Evolutionary conservation across 768 basidiomycete species (phyloP).

Genomic region (Fomitopsis serialis): DNA sequence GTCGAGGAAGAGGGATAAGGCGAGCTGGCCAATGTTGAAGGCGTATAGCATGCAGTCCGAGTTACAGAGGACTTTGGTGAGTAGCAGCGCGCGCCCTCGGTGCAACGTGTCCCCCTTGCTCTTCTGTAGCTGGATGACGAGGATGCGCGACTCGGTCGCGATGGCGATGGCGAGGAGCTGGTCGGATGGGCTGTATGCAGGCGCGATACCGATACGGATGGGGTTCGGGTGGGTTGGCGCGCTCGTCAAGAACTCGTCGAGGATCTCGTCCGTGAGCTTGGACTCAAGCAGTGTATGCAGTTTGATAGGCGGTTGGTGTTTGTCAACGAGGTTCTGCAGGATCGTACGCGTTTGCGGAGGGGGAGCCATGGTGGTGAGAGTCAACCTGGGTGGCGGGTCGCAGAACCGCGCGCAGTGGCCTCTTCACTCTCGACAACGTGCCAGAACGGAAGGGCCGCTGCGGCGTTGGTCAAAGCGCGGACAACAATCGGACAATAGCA

Average conservation of each 20-base stretch:
- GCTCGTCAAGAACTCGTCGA: conserved; percentile 12
- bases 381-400: not conserved
- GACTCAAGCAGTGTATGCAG: conserved; percentile 17
- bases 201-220: conserved; percentile 41
- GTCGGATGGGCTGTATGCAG: conserved; percentile 40
- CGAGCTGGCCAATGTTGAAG: conserved; percentile 49
- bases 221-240: conserved; percentile 12
- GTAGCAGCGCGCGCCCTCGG: conserved; percentile 23
- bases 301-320: conserved; percentile 11
- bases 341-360: conserved; percentile 6
- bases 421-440: not conserved
- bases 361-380: not conserved
- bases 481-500: not conserved
- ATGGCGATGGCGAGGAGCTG: conserved; percentile 43
- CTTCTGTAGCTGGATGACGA: conserved; percentile 20
- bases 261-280: conserved; percentile 11
- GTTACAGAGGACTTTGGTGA: conserved; percentile 41
- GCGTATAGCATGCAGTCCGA: conserved; percentile 39
- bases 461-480: not conserved
- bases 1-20: conserved; percentile 42
- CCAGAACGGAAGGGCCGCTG: not conserved
- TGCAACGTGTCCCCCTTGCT: conserved; percentile 11
- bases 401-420: not conserved
- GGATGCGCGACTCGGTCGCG: conserved; percentile 26
- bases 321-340: conserved; percentile 24